These are phyloP conservation scores for Phytophthora sp. DNA, from an alignment of 352 stramenopile species.

Conservation along the genomic window DNA sequence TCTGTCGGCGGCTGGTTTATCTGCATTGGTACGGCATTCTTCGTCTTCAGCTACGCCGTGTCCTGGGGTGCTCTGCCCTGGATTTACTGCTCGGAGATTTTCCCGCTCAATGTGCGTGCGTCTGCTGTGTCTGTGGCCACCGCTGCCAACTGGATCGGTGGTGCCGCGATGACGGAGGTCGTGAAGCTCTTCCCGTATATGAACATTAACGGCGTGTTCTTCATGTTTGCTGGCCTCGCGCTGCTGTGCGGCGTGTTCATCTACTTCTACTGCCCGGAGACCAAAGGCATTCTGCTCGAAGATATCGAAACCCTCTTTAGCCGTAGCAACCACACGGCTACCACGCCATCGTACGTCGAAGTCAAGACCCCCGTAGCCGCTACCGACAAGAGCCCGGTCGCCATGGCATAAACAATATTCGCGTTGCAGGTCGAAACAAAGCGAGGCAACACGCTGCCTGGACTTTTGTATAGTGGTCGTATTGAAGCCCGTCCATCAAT, in stretches of 20 bases:
- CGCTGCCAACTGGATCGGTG: constrained; percentile 53
- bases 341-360: constrained; percentile 35
- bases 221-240: constrained; percentile 30
- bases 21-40: constrained; percentile 42
- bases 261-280: constrained; percentile 41
- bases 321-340: constrained; percentile 25
- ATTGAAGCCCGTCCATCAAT: constrained; percentile 1
- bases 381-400: constrained; percentile 18
- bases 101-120: constrained; percentile 56
- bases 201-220: constrained; percentile 45
- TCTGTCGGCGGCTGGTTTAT: constrained; percentile 48
- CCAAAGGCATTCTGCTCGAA: constrained; percentile 33
- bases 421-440: too few species aligned
- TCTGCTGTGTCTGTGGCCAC: constrained; percentile 53
- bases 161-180: constrained; percentile 45
- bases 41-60: constrained; percentile 44
- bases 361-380: constrained; percentile 30
- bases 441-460: too few species aligned
- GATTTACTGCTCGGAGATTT: constrained; percentile 70
- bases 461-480: constrained; percentile 22
- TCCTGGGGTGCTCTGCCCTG: constrained; percentile 47
- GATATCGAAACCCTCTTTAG: constrained; percentile 36
- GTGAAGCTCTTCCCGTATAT: constrained; percentile 38
- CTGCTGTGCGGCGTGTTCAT: constrained; percentile 31
- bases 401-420: constrained; percentile 24